phyloP scores from a whole-genome alignment of 495 filamentous ascomycete genomes.

The Hyaloscypha variabilis region DNA sequence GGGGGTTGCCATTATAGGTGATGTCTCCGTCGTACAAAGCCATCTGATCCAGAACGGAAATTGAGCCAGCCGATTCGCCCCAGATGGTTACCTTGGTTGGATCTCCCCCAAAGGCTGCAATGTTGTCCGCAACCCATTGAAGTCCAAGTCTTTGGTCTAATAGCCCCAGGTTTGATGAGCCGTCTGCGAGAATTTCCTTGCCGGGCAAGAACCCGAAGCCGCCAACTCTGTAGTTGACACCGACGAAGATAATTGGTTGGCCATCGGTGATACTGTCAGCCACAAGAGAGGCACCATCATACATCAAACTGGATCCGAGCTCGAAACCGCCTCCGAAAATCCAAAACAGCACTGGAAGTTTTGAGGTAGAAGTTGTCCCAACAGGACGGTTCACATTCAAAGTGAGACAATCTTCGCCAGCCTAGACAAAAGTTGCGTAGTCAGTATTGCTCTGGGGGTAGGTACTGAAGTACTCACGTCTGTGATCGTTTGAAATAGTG shows the following conservation, averaged over 20 bases:
- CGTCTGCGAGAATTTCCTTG: slow-evolving; percentile 66
- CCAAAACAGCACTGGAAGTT: slow-evolving; percentile 67
- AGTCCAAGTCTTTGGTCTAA: slow-evolving; percentile 47
- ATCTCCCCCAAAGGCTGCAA: slow-evolving; percentile 42
- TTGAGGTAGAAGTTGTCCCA: slow-evolving; percentile 40
- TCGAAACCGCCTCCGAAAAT: slow-evolving; percentile 72
- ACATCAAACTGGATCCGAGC: slow-evolving; percentile 56
- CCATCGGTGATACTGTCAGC: slow-evolving; percentile 50
- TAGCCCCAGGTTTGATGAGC: slow-evolving; percentile 51
- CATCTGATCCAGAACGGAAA: slow-evolving; percentile 74
- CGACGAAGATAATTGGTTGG: slow-evolving; percentile 65
- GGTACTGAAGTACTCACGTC: not conserved
- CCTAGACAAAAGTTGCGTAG: slow-evolving; percentile 38
- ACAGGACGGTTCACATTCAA: slow-evolving; percentile 66
- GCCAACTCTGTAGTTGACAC: slow-evolving; percentile 64
- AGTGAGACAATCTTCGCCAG: slow-evolving; percentile 67
- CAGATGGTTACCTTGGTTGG: slow-evolving; percentile 46
- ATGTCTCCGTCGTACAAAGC: slow-evolving; percentile 68
- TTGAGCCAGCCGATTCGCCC: slow-evolving; percentile 48
- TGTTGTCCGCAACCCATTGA: slow-evolving; percentile 54
- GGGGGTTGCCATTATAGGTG: slow-evolving; percentile 67
- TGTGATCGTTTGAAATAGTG: slow-evolving; percentile 47
- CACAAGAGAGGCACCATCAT: slow-evolving; percentile 57
- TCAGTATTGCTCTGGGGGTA: not conserved
- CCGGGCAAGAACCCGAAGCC: slow-evolving; percentile 64